phyloP scores from a whole-genome alignment of 331 rosid species.

The Rhamnella rubrinervis region DNA sequence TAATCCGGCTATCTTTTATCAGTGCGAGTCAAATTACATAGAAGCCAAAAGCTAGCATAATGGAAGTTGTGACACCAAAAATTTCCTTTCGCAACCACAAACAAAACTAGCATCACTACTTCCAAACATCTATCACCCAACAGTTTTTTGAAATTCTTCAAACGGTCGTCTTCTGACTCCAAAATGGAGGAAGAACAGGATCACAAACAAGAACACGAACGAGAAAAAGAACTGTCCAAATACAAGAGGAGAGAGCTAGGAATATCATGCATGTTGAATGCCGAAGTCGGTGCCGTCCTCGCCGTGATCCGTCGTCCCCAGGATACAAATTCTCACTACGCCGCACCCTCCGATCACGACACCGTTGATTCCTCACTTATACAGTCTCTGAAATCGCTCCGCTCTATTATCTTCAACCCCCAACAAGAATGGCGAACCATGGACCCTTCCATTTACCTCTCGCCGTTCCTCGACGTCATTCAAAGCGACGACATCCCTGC shows the following conservation, averaged over 20 bases:
- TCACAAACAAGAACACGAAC: background rate
- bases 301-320: constrained; percentile 67
- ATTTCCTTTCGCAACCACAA: background rate
- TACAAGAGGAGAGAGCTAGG: constrained; percentile 57
- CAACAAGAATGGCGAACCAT: constrained; percentile 75
- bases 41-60: background rate
- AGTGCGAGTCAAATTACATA: too few relatives aligned
- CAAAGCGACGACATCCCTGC: constrained; percentile 74
- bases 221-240: constrained; percentile 23
- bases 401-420: constrained; percentile 69
- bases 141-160: constrained; percentile 26
- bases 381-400: constrained; percentile 69
- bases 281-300: constrained; percentile 78
- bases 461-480: constrained; percentile 73
- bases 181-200: constrained; percentile 30
- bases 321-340: constrained; percentile 33
- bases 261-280: constrained; percentile 80
- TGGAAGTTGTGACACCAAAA: background rate
- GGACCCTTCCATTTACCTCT: constrained; percentile 68
- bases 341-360: constrained; percentile 34
- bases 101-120: background rate
- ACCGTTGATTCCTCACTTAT: constrained; percentile 45
- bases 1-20: constrained; percentile 14
- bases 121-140: constrained; percentile 6
- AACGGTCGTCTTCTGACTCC: background rate